A percentile compares a stretch with the other conserved stretches of the same genome.
These are phyloP conservation scores for Adiantum capillusveneris DNA, from an alignment of 75 land plant genomes.

Conservation along the genomic window DNA sequence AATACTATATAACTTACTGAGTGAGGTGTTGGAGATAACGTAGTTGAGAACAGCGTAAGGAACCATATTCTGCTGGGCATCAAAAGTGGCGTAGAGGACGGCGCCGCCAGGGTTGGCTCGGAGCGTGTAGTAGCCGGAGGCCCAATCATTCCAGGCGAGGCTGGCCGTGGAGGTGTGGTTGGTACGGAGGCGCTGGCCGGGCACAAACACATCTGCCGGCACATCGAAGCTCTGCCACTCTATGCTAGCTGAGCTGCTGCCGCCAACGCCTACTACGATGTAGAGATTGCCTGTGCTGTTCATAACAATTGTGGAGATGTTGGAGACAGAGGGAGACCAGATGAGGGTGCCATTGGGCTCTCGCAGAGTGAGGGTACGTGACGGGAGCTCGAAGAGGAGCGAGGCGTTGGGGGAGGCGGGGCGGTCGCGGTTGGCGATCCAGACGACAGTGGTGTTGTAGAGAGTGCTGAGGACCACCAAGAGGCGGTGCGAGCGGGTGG, in stretches of 20 bases:
- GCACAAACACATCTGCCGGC: constrained; percentile 57
- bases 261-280: constrained; percentile 1
- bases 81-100: constrained; percentile 9
- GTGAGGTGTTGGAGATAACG: neutral
- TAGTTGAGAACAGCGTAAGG: constrained; percentile 11
- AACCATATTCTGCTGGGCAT: neutral
- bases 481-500: neutral
- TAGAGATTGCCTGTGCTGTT: constrained; percentile 9
- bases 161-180: neutral
- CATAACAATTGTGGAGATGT: neutral
- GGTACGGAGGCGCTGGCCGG: constrained; percentile 21
- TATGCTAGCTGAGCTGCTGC: neutral
- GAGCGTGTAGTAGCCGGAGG: constrained; percentile 4
- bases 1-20: too few species aligned
- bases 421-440: constrained; percentile 52
- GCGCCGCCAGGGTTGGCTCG: constrained; percentile 13
- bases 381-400: neutral
- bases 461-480: neutral
- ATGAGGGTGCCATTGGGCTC: neutral
- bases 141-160: neutral
- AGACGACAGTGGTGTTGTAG: constrained; percentile 22
- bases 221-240: constrained; percentile 61
- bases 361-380: neutral
- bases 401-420: constrained; percentile 17
- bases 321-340: neutral